Conservation (phyloP, 768 basidiomycete species). For the Podaxis sp. region DNA sequence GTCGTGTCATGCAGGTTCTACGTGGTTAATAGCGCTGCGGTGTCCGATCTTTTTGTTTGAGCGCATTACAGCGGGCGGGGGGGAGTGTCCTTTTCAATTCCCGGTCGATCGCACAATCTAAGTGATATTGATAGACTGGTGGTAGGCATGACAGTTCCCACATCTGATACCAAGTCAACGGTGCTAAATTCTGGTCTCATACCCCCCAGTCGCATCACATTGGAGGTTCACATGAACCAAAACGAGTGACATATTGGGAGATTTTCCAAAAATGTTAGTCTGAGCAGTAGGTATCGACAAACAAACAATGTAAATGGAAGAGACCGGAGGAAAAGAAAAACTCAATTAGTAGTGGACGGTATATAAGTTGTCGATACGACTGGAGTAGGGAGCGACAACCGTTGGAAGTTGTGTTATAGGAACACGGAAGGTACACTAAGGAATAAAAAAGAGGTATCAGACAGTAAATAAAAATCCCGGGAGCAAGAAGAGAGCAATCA, state of each 20-base stretch:
- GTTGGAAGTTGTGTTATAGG: constrained; percentile 3
- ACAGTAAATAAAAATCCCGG: constrained; percentile 8
- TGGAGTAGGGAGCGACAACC: constrained; percentile 7
- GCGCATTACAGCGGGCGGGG: background rate
- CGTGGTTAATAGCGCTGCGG: background rate
- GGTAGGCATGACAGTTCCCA: background rate
- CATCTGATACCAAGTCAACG: background rate
- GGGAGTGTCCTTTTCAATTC: background rate
- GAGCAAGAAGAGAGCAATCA: background rate
- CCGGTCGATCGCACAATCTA: background rate
- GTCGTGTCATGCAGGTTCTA: background rate
- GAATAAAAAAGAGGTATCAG: constrained; percentile 1
- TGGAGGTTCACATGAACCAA: background rate
- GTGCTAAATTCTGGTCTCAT: background rate
- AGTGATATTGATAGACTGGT: background rate
- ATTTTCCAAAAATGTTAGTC: constrained; percentile 10
- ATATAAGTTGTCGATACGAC: constrained; percentile 5
- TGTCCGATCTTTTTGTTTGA: background rate
- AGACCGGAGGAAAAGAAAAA: background rate
- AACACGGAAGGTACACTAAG: constrained; percentile 3
- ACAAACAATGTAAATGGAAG: background rate
- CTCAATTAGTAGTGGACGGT: constrained; percentile 5
- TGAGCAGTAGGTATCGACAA: background rate
- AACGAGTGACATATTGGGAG: background rate
- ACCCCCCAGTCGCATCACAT: background rate